These are phyloP conservation scores for Aspergillus vadensis DNA, from an alignment of 2,329 filamentous ascomycete species.

Conservation along the genomic window DNA sequence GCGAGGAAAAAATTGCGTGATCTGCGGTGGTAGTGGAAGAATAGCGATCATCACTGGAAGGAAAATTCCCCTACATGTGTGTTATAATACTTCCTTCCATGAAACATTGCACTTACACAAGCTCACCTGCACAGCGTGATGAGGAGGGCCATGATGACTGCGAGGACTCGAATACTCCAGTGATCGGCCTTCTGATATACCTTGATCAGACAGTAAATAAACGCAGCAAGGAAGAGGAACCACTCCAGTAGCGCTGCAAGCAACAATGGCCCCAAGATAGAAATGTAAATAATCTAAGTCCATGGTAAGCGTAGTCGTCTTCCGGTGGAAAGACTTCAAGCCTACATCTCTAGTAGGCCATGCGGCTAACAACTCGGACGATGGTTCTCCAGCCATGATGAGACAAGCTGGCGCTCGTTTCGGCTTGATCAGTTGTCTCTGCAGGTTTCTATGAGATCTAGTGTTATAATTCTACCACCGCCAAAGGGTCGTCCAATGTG, in stretches of 20 bases:
- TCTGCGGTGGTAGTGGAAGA: conserved; percentile 72
- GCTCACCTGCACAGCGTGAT: conserved; percentile 76
- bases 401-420: background rate
- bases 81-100: background rate
- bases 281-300: conserved; percentile 76
- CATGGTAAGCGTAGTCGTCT: conserved; percentile 1
- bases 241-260: conserved; percentile 85
- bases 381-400: conserved; percentile 6
- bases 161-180: conserved; percentile 76
- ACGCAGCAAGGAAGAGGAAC: conserved; percentile 92
- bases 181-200: conserved; percentile 88
- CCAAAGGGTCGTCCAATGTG: background rate
- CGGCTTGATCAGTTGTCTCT: no score
- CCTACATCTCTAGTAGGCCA: conserved; percentile 45
- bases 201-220: conserved; percentile 86
- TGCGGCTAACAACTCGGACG: conserved; percentile 7
- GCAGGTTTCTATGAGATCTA: no score
- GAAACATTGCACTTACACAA: background rate
- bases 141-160: conserved; percentile 70
- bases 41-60: conserved; percentile 94
- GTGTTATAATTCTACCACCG: no score
- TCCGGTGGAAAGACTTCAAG: conserved; percentile 2
- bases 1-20: conserved; percentile 72
- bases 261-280: conserved; percentile 79
- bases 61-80: conserved; percentile 69